Evolutionary conservation across 345 rosid species (phyloP), one percentile per base, ranked within the genome.

Genomic region (Leavenworthia alabamica): DNA sequence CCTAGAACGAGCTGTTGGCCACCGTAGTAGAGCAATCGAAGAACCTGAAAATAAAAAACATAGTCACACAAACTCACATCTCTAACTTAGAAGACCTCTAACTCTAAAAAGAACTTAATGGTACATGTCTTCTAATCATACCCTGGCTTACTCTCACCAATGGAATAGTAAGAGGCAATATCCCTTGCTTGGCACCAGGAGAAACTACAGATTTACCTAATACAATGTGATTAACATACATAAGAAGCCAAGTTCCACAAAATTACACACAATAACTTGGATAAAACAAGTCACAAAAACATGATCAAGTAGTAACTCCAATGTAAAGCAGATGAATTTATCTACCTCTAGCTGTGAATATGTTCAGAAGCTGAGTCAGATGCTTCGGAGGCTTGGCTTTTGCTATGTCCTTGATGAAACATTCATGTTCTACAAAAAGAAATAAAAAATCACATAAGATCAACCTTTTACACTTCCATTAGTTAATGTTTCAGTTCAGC

Each of bases 1-100:
- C 96, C 89, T 85, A 26, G 83, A 51, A 53, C 73, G 89, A 78
- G 96, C 88, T 56, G 91, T 85, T 77, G 97, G 96, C 96, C 97
- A 85, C 66, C 94, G 75, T 62, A 90, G 78, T 74, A 90, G 28
- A 59, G 90, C 94, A 32, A 84, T 85, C 42, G 80, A 54, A 55
- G 83, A 67, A 49, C 90, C 96, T 85, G 70, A 28, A 24, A 54
- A 14, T 33, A 57, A 65, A 45, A 56, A 16, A 20, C 22, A 53
- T 4, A 17, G 35, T 12, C 45, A 68, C 8, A 56, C 48, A 54
- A 51, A 6, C 17, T 12, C 35, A 20, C 19, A 50, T 13, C 62
- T 23, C 60, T 37, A 23, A 36, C 49, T 37, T 20, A 63, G 7
- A 49, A 35, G n/a, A 46, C 35, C 44, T 50, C 43, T 29, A 45